Evolutionary conservation across 441 rosid genomes (phyloP), one percentile per base, ranked within the genome.

Genomic region (Arabidopsis lyrata): DNA sequence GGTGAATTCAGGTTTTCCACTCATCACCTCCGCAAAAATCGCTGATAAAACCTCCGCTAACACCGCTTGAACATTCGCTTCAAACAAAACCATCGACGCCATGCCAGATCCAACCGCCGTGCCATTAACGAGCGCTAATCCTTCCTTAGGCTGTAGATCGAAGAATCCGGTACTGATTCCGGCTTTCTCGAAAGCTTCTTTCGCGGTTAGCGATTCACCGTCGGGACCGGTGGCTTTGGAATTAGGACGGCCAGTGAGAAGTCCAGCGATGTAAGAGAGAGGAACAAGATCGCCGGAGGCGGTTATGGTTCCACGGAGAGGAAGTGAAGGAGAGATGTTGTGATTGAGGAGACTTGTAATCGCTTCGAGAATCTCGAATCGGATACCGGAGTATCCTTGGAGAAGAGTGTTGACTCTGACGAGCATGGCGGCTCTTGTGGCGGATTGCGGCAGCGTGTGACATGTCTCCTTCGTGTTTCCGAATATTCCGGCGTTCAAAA

Each of bases 11-110:
- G 87, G 82, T 61, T 85, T 87, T 4, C 91, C 89, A 12, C 82
- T 85, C 91, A 87, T 87, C 15, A 76, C 89, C 72, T 84, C 91
- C 8, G 88, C 84, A 81, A 85, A 87, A 32, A 87, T 34, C 75
- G 88, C 91, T 0, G 91, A 87, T 24, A 87, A 78, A 57, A 81
- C 80, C 65, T 83, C 87, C 0, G 89, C 79, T 3, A 81, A 39
- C 6, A 83, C 81, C 12, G 85, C 78, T 38, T 85, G 72, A 57
- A 85, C 39, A 36, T 87, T 85, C 7, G 87, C 86, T 63, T 87
- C 91, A 14, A 82, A 87, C 10, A 77, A 15, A 35, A 77, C 81
- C 42, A 84, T 75, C 24, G 85, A 80, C 3, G 85, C 87, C 73
- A 84, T 55, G 5, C 82, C 85, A 11, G 85, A 84, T n/a, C 87